These are phyloP conservation scores for Strobilomyces echinocephalus DNA, from an alignment of 768 basidiomycete genomes.

Conservation along the genomic window DNA sequence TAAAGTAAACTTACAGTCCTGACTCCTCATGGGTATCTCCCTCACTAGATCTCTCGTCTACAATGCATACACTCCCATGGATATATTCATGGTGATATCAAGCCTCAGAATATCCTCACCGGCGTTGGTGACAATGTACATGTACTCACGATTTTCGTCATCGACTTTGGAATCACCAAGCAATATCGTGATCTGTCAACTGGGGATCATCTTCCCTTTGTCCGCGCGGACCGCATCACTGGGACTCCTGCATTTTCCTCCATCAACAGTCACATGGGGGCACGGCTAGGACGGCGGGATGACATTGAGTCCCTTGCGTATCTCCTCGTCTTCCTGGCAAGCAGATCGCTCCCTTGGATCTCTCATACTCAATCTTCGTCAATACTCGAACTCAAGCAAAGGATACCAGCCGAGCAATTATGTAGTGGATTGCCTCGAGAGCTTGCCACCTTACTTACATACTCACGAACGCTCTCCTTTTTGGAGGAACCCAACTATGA, in stretches of 20 bases:
- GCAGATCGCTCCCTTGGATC: not conserved
- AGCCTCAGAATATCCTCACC: not conserved
- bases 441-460: not conserved
- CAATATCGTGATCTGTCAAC: not conserved
- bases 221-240: not conserved
- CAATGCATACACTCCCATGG: not conserved
- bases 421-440: not conserved
- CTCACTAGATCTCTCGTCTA: not conserved
- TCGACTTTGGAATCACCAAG: not conserved
- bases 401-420: not conserved
- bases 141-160: not conserved
- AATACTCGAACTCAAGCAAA: not conserved
- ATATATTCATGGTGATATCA: not conserved
- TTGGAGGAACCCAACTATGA: not conserved
- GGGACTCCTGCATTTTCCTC: not conserved
- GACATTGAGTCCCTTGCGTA: not conserved
- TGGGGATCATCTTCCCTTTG: not conserved
- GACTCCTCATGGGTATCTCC: not conserved
- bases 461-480: not conserved
- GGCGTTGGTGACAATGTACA: not conserved
- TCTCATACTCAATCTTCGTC: not conserved
- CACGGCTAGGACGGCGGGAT: not conserved
- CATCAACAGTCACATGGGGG: not conserved
- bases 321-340: not conserved
- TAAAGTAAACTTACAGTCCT: too few relatives aligned